These are phyloP conservation scores for Suillus plorans DNA, from an alignment of 768 basidiomycete species.

Conservation along the genomic window DNA sequence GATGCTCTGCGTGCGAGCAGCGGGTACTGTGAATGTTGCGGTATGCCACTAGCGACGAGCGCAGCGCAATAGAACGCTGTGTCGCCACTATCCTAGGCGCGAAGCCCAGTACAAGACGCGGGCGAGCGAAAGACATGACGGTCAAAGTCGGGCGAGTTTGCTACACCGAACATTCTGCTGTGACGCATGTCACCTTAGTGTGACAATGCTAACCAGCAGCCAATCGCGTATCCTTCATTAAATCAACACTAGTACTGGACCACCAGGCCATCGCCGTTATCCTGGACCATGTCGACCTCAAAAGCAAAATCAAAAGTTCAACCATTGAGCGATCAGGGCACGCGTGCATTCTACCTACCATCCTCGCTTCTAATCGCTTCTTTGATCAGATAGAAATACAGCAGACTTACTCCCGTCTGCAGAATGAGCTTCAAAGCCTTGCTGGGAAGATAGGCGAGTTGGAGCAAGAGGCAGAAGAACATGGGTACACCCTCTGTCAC, in stretches of 20 bases:
- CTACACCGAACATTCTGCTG: slow-evolving; percentile 19
- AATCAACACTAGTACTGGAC: not conserved
- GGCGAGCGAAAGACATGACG: slow-evolving; percentile 59
- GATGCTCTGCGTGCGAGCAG: slow-evolving; percentile 20
- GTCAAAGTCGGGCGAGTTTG: slow-evolving; percentile 39
- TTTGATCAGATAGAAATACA: slow-evolving; percentile 74
- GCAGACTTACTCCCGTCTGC: slow-evolving; percentile 75
- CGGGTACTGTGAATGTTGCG: slow-evolving; percentile 37
- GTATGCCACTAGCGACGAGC: slow-evolving; percentile 41
- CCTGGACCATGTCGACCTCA: slow-evolving; percentile 43
- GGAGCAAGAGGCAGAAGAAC: slow-evolving; percentile 94
- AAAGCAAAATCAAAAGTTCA: slow-evolving; percentile 62
- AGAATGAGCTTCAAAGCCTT: slow-evolving; percentile 88
- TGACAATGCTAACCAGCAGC: slow-evolving; percentile 21
- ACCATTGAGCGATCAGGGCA: slow-evolving; percentile 72
- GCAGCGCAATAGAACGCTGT: slow-evolving; percentile 27
- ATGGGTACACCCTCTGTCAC: slow-evolving; percentile 57
- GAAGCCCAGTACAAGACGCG: slow-evolving; percentile 51
- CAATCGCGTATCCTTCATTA: slow-evolving; percentile 26
- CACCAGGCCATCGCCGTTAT: not conserved
- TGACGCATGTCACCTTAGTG: slow-evolving; percentile 28
- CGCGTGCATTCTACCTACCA: slow-evolving; percentile 19
- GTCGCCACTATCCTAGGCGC: slow-evolving; percentile 41
- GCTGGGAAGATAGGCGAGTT: slow-evolving; percentile 95
- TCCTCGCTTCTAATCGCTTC: slow-evolving; percentile 34